phyloP scores from a whole-genome alignment of 2,329 filamentous ascomycete genomes.

The Fonsecaea monophora region DNA sequence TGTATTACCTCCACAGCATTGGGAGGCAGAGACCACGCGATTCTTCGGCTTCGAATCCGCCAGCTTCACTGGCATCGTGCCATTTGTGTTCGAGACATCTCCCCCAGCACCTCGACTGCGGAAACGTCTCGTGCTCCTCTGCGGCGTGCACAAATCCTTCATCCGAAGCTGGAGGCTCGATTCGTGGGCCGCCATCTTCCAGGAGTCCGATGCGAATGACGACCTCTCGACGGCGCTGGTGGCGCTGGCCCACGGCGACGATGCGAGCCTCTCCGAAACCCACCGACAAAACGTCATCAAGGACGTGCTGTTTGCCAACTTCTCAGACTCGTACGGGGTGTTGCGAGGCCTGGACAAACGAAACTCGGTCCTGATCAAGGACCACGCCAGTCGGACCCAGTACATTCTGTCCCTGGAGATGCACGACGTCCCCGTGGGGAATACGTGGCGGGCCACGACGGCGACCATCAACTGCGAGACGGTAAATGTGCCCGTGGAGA shows the following conservation, averaged over 20 bases:
- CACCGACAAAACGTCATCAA: background rate
- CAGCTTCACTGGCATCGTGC: background rate
- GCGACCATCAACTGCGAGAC: background rate
- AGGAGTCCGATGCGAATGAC: background rate
- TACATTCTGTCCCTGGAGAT: background rate
- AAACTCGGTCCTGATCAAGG: background rate
- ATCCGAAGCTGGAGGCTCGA: conserved; percentile 1
- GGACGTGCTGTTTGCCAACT: conserved; percentile 1
- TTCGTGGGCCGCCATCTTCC: background rate
- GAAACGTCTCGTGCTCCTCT: background rate
- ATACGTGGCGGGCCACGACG: background rate
- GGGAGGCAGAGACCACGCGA: background rate
- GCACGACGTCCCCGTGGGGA: background rate
- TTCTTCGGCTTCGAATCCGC: background rate
- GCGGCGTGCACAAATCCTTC: background rate
- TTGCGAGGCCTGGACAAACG: background rate
- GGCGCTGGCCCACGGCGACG: background rate
- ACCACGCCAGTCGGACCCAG: background rate
- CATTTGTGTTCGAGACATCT: background rate
- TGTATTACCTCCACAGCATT: background rate
- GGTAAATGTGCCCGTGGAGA: background rate
- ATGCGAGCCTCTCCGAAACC: background rate
- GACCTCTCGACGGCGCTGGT: background rate
- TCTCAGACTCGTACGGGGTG: background rate
- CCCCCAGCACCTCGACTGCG: background rate